These are phyloP conservation scores for Saturnispora besseyi DNA, from an alignment of 805 yeast species.

Conservation along the genomic window DNA sequence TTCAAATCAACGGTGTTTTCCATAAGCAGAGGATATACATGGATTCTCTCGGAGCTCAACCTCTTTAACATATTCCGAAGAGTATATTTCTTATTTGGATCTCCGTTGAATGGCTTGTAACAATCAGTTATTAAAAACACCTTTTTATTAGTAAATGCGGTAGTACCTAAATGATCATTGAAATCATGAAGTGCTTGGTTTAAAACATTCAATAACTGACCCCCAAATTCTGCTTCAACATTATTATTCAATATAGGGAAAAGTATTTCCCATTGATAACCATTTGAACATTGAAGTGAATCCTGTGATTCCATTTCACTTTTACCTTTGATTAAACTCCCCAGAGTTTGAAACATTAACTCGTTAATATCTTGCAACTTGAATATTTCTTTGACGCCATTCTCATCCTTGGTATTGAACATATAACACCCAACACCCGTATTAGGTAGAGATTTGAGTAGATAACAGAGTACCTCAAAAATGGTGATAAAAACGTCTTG, in stretches of 20 bases:
- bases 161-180: constrained; percentile 31
- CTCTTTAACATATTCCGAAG: constrained; percentile 54
- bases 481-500: constrained; percentile 43
- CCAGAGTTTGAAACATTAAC: constrained; percentile 46
- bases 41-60: constrained; percentile 43
- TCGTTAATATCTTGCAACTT: constrained; percentile 47
- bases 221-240: constrained; percentile 21
- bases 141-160: constrained; percentile 44
- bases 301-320: constrained; percentile 9
- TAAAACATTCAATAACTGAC: constrained; percentile 37
- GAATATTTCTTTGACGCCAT: constrained; percentile 42
- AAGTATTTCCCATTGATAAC: constrained; percentile 15
- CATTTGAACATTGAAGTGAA: not conserved
- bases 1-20: constrained; percentile 13
- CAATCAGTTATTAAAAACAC: constrained; percentile 68
- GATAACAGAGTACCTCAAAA: constrained; percentile 51
- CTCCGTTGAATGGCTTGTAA: constrained; percentile 50
- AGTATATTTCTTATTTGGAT: constrained; percentile 33
- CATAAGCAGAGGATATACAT: constrained; percentile 58
- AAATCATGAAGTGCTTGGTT: constrained; percentile 49
- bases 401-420: constrained; percentile 36
- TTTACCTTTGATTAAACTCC: constrained; percentile 31
- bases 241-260: constrained; percentile 23
- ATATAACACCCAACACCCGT: constrained; percentile 72
- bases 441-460: constrained; percentile 54